A percentile compares a stretch with the other conserved stretches of the same genome.
Conservation (phyloP, 208 protist genomes). For the Leishmania braziliensis region DNA sequence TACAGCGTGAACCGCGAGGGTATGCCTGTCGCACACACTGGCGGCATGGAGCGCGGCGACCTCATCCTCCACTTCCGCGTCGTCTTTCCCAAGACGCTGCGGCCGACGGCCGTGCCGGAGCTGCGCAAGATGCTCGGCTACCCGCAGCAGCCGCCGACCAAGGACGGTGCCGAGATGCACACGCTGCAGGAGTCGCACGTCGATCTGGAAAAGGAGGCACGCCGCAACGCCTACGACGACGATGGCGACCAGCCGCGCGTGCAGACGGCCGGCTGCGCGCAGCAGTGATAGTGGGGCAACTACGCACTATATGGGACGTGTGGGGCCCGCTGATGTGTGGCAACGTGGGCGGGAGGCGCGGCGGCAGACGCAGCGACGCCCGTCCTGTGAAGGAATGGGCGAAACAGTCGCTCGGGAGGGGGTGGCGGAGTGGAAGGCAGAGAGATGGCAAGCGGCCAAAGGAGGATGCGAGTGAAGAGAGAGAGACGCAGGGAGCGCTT, state of each 20-base stretch:
- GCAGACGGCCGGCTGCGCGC: constrained; percentile 69
- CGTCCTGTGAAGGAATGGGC: neutral
- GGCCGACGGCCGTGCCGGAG: constrained; percentile 33
- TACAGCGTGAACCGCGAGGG: constrained; percentile 91
- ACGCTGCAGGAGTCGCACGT: constrained; percentile 65
- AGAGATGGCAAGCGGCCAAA: neutral
- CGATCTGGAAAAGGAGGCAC: constrained; percentile 80
- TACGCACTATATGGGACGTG: neutral
- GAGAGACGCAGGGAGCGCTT: neutral
- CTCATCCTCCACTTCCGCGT: constrained; percentile 92
- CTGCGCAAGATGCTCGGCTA: constrained; percentile 84
- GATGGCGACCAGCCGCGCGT: constrained; percentile 62
- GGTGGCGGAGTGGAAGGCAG: neutral
- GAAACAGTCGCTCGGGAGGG: neutral
- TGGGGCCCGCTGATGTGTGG: neutral
- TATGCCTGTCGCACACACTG: constrained; percentile 92
- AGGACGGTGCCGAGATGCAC: constrained; percentile 52
- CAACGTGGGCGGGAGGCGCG: neutral
- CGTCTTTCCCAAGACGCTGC: constrained; percentile 82
- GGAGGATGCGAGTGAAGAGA: neutral
- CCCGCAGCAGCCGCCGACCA: constrained; percentile 44
- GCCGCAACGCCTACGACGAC: constrained; percentile 58
- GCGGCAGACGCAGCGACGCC: neutral
- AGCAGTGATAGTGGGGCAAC: constrained; percentile 52
- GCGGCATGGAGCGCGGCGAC: constrained; percentile 89